phyloP scores from a whole-genome alignment of 306 rosid genomes.

The Alnus glutinosa region DNA sequence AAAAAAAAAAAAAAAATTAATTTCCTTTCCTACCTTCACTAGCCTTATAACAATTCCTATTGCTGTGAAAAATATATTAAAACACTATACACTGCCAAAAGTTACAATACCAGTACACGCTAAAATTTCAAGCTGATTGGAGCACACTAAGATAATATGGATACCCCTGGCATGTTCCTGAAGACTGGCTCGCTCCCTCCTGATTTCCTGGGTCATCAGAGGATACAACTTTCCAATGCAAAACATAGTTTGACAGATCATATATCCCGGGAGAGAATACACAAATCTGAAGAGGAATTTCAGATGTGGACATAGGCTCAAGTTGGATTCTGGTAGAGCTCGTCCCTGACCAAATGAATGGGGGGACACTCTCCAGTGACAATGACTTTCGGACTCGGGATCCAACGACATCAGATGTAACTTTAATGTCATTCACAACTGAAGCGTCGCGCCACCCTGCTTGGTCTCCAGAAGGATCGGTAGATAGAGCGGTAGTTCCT shows the following conservation, averaged over 20 bases:
- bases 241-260: conserved; percentile 70
- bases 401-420: conserved; percentile 49
- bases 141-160: conserved; percentile 76
- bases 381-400: conserved; percentile 40
- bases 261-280: conserved; percentile 84
- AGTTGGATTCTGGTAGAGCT: conserved; percentile 69
- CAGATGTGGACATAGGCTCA: conserved; percentile 58
- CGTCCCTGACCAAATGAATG: conserved; percentile 85
- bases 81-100: conserved; percentile 36
- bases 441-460: conserved; percentile 86
- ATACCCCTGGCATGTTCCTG: conserved; percentile 84
- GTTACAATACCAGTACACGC: conserved; percentile 25
- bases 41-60: conserved; percentile 35
- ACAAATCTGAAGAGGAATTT: conserved; percentile 83
- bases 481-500: conserved; percentile 35
- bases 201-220: conserved; percentile 33
- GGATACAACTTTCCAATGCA: conserved; percentile 70
- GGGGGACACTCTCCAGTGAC: conserved; percentile 54
- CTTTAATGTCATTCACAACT: conserved; percentile 56
- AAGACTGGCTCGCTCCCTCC: conserved; percentile 31
- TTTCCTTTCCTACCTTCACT: conserved; percentile 29
- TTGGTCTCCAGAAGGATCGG: conserved; percentile 46
- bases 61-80: conserved; percentile 39
- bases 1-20: conserved; percentile 36
- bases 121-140: conserved; percentile 53